Evolutionary conservation across 371 early-diverging fungal species (phyloP).

Genomic region (Mucor velutinosus): DNA sequence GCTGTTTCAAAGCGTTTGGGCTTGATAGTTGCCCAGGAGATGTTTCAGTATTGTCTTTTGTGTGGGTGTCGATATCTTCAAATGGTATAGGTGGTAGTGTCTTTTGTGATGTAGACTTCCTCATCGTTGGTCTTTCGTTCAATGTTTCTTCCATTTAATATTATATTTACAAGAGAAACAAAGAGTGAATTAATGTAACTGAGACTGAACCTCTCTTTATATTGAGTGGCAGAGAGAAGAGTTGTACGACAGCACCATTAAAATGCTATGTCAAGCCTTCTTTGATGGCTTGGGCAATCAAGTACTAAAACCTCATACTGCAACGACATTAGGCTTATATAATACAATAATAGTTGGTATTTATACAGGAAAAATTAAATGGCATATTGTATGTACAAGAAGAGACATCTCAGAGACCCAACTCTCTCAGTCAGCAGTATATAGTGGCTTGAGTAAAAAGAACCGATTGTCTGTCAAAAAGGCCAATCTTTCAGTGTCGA

Average conservation of each 20-base stretch:
- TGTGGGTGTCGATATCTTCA: not conserved
- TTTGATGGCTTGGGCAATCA: too few species aligned
- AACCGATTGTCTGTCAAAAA: not conserved
- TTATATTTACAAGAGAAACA: not conserved
- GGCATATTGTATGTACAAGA: not conserved
- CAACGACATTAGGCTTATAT: too few species aligned
- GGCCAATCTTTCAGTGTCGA: not conserved
- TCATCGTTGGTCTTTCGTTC: not conserved
- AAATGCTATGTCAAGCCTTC: too few species aligned
- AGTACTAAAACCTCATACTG: too few species aligned
- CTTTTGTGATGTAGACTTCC: constrained; percentile 6
- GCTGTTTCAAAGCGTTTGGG: constrained; percentile 24
- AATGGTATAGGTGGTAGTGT: constrained; percentile 20
- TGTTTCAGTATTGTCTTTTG: not conserved
- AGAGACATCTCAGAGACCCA: not conserved
- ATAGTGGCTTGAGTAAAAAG: not conserved
- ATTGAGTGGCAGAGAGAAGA: not conserved
- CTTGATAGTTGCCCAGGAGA: not conserved
- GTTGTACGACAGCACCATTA: not conserved
- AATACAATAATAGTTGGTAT: not conserved
- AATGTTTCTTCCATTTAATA: not conserved
- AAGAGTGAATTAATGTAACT: not conserved
- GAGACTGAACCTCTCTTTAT: not conserved
- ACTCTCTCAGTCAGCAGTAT: not conserved
- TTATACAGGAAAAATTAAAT: not conserved